phyloP scores from a whole-genome alignment of 2,329 filamentous ascomycete genomes.

The Stemphylium lycopersici region DNA sequence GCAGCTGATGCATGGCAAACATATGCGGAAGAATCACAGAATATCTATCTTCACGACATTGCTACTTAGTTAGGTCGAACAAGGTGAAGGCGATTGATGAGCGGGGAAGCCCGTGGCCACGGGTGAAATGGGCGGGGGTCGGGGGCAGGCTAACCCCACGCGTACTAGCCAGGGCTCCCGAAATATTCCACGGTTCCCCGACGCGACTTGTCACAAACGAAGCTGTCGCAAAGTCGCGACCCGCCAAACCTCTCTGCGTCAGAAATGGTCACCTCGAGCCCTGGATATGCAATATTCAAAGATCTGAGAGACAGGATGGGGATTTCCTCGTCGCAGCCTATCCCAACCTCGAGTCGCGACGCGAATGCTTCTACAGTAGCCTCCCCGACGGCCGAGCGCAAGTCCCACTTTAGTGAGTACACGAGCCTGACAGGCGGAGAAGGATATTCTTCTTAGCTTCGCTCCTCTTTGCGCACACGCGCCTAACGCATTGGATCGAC shows the following conservation, averaged over 20 bases:
- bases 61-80: too few relatives aligned
- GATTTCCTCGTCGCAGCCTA: constrained; percentile 24
- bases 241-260: background rate
- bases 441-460: background rate
- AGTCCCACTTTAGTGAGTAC: constrained; percentile 24
- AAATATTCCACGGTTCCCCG: background rate
- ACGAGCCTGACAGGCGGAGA: constrained; percentile 2
- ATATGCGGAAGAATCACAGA: too few relatives aligned
- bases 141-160: background rate
- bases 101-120: too few relatives aligned
- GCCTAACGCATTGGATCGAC: constrained; percentile 16
- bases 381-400: constrained; percentile 12
- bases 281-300: constrained; percentile 5
- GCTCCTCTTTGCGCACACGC: background rate
- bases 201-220: constrained; percentile 2
- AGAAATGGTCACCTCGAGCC: background rate
- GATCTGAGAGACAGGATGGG: constrained; percentile 17
- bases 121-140: background rate
- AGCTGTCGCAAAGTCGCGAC: background rate
- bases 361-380: constrained; percentile 3
- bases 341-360: constrained; percentile 1
- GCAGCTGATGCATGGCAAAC: too few relatives aligned
- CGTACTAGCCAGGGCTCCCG: background rate
- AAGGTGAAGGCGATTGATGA: too few relatives aligned
- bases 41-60: too few relatives aligned